phyloP scores from a whole-genome alignment of 139 green algal genomes.

The Desmodesmus armatus region DNA sequence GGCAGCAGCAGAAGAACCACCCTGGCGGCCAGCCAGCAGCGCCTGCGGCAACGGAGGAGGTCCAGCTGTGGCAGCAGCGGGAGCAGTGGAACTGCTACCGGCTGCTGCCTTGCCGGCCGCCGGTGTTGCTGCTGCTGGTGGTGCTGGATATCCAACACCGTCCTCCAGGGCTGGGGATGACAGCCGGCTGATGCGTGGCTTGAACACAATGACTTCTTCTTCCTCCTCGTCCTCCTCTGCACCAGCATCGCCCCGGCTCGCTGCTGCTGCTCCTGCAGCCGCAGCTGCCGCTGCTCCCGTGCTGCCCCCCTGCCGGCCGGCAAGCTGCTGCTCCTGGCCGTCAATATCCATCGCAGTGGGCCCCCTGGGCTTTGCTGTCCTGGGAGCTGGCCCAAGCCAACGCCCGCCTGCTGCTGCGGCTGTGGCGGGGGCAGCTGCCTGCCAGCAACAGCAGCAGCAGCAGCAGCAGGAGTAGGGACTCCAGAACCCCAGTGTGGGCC shows the following conservation, averaged over 20 bases:
- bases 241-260: background rate
- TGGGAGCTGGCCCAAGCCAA: too few relatives aligned
- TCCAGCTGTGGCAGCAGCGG: background rate
- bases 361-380: too few relatives aligned
- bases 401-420: background rate
- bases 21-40: too few relatives aligned
- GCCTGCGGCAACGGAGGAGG: background rate
- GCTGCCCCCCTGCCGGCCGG: too few relatives aligned
- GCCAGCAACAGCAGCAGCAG: background rate
- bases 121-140: slow-evolving; percentile 6
- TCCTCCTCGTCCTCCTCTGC: slow-evolving; percentile 20
- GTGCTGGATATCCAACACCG: background rate
- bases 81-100: background rate
- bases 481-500: background rate
- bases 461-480: background rate
- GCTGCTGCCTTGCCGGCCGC: background rate
- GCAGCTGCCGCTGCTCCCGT: too few relatives aligned
- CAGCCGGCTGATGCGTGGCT: background rate
- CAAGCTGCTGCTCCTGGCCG: background rate
- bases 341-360: slow-evolving; percentile 22
- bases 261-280: slow-evolving; percentile 20
- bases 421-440: too few relatives aligned
- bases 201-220: slow-evolving; percentile 47
- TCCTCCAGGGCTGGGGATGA: background rate
- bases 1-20: too few relatives aligned